Conservation (phyloP, 148 eudicot genomes). For the Rhododendron ferrugineum region DNA sequence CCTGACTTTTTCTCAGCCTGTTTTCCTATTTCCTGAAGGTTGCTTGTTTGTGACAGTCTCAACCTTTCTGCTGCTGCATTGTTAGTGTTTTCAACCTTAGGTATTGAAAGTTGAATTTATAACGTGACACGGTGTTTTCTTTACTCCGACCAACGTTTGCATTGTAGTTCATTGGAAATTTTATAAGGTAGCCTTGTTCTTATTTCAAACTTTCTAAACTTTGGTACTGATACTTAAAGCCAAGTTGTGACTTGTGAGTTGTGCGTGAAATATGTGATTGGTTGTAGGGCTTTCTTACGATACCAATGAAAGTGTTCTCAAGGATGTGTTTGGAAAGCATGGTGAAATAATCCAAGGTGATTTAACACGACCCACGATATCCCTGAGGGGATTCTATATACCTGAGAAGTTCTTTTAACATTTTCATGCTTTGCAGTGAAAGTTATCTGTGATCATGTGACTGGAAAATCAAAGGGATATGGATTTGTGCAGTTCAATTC, state of each 20-base stretch:
- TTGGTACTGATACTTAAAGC: not conserved
- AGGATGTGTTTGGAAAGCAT: slow-evolving; percentile 50
- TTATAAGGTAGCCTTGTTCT: not conserved
- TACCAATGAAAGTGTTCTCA: slow-evolving; percentile 57
- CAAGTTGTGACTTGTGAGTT: not conserved
- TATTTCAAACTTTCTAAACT: not conserved
- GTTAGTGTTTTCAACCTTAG: not conserved
- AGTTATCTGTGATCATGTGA: slow-evolving; percentile 65
- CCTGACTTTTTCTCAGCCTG: not conserved
- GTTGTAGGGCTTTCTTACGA: slow-evolving; percentile 63
- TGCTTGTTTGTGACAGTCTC: not conserved
- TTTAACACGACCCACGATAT: not conserved
- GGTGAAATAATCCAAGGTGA: slow-evolving; percentile 69
- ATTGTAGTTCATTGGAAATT: not conserved
- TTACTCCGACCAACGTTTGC: not conserved
- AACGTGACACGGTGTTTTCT: not conserved
- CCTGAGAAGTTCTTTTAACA: not conserved
- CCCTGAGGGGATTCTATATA: not conserved
- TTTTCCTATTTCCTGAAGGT: not conserved
- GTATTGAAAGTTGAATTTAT: not conserved
- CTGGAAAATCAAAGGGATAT: slow-evolving; percentile 63
- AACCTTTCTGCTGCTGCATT: not conserved
- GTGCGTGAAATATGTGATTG: not conserved
- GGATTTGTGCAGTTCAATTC: slow-evolving; percentile 63
- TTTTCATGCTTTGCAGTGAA: slow-evolving; percentile 28